Conservation (phyloP, 441 rosid genomes). For the Populus hybrid region DNA sequence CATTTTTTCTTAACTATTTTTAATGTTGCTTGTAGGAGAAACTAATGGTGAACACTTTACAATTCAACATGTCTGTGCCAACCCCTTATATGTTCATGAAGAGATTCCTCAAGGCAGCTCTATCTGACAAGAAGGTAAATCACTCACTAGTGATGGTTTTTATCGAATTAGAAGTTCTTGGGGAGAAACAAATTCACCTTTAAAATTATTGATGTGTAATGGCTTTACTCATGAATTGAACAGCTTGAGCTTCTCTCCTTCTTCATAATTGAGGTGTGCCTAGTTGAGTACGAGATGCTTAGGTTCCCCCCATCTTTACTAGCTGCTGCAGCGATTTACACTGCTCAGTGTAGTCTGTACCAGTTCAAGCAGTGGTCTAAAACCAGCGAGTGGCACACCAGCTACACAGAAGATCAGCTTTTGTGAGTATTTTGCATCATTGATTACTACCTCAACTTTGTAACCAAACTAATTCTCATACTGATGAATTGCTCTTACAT, state of each 20-base stretch:
- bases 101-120: constrained; percentile 89
- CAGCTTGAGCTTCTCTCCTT: constrained; percentile 81
- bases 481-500: neutral
- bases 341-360: constrained; percentile 65
- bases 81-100: constrained; percentile 83
- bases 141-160: neutral
- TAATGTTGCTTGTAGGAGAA: constrained; percentile 59
- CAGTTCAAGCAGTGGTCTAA: constrained; percentile 70
- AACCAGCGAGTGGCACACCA: constrained; percentile 62
- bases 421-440: constrained; percentile 42
- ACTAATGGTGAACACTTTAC: constrained; percentile 63
- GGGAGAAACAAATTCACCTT: neutral
- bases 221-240: too few species aligned
- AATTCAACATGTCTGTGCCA: constrained; percentile 78
- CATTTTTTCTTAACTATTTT: neutral
- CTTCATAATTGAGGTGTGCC: constrained; percentile 75
- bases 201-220: neutral
- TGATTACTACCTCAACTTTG: neutral
- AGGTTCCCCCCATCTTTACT: constrained; percentile 63
- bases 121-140: constrained; percentile 72
- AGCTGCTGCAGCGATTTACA: constrained; percentile 78
- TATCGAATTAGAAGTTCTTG: neutral
- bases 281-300: constrained; percentile 85
- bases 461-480: neutral
- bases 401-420: constrained; percentile 66